phyloP scores from a whole-genome alignment of 176 grass and related monocot species.

The Oryza australiensis region DNA sequence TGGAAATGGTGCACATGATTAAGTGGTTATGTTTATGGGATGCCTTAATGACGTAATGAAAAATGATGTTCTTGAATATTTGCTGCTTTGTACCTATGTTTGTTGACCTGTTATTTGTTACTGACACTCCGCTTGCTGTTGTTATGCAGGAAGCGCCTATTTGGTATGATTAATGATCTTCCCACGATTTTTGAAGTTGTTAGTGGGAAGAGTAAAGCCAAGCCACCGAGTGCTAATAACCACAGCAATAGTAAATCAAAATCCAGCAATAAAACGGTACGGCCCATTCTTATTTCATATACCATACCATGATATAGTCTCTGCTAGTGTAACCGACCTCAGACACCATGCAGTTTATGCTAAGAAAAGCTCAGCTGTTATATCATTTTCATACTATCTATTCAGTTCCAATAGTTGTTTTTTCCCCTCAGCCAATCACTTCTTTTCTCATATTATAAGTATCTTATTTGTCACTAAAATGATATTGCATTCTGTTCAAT shows the following conservation, averaged over 20 bases:
- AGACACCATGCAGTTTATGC: background rate
- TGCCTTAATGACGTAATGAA: background rate
- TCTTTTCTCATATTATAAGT: background rate
- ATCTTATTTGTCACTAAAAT: background rate
- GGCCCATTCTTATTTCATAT: too few species aligned
- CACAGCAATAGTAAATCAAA: constrained; percentile 84
- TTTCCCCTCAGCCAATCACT: background rate
- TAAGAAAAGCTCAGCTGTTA: too few species aligned
- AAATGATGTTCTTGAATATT: constrained; percentile 1
- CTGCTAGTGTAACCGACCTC: background rate
- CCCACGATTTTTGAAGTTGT: constrained; percentile 80
- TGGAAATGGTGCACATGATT: background rate
- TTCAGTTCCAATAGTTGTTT: background rate
- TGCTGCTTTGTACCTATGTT: background rate
- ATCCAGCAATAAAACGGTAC: constrained; percentile 74
- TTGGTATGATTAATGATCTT: constrained; percentile 88
- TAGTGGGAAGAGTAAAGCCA: constrained; percentile 74
- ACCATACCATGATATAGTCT: too few species aligned
- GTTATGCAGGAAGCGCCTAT: constrained; percentile 80
- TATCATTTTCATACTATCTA: too few species aligned
- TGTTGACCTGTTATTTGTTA: background rate
- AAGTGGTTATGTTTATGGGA: background rate
- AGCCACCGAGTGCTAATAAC: constrained; percentile 48
- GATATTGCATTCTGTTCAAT: background rate
- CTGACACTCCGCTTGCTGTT: background rate